These are phyloP conservation scores for Allantophomopsis cytisporea DNA, from an alignment of 2,329 filamentous ascomycete genomes.

Conservation along the genomic window DNA sequence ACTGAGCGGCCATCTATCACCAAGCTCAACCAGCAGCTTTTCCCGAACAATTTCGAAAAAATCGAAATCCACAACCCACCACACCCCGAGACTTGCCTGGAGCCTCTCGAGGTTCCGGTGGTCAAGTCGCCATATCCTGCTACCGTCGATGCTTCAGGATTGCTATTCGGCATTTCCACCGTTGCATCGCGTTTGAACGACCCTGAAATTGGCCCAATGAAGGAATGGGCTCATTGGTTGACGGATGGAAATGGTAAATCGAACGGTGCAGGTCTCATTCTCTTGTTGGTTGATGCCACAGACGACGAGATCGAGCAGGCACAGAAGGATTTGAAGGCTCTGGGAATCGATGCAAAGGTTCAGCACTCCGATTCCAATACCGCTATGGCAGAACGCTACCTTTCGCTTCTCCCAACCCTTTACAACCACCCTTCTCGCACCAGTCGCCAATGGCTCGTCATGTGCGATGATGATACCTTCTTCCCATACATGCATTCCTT, in stretches of 20 bases:
- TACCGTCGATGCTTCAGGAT: conserved; percentile 8
- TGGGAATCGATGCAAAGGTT: conserved; percentile 9
- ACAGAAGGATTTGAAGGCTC: conserved; percentile 4
- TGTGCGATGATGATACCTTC: conserved; percentile 17
- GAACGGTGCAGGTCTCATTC: conserved; percentile 11
- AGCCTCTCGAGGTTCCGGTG: conserved; percentile 6
- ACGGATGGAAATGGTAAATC: conserved; percentile 3
- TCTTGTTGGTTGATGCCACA: conserved; percentile 6
- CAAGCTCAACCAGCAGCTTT: conserved; percentile 1
- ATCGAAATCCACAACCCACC: background rate
- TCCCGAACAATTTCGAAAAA: conserved; percentile 2
- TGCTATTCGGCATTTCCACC: conserved; percentile 13
- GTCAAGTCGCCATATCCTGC: conserved; percentile 2
- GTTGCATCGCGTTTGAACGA: conserved; percentile 8
- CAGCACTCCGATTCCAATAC: conserved; percentile 1
- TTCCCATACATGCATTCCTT: conserved; percentile 12
- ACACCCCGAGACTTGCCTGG: too few relatives aligned
- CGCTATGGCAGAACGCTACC: conserved; percentile 9
- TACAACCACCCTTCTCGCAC: conserved; percentile 9
- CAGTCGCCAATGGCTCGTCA: conserved; percentile 11
- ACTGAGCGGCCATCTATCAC: too few relatives aligned
- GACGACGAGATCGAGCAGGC: conserved; percentile 4
- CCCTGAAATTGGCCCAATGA: conserved; percentile 3
- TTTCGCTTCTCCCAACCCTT: conserved; percentile 11
- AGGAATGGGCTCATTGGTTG: too few relatives aligned